Evolutionary conservation across 345 rosid genomes (phyloP).

Genomic region (Linum tenue): DNA sequence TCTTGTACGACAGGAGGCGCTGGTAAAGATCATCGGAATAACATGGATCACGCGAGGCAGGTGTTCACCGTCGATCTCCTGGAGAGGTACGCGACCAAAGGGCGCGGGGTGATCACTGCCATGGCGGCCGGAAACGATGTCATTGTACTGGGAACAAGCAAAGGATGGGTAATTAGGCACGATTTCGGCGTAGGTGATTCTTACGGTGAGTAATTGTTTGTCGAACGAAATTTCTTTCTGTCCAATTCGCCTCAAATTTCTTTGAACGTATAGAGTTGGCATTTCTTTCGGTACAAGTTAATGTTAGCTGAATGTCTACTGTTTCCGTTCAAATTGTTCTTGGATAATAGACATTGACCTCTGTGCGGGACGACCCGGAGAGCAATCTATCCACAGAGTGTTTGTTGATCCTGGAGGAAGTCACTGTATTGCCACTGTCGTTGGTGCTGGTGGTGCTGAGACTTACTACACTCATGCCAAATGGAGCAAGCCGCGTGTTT

Average conservation of each 20-base stretch:
- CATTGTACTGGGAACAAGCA: constrained; percentile 81
- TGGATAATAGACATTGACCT: constrained; percentile 67
- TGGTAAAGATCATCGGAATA: neutral
- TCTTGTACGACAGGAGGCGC: neutral
- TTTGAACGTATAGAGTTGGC: neutral
- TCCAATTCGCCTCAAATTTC: neutral
- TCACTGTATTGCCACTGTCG: constrained; percentile 78
- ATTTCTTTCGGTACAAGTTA: constrained; percentile 4
- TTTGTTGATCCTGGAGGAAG: constrained; percentile 98
- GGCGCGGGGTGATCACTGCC: constrained; percentile 76
- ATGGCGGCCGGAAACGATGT: constrained; percentile 99
- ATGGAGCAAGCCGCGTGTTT: constrained; percentile 85
- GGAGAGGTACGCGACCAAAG: constrained; percentile 82
- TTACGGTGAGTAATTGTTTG: constrained; percentile 31
- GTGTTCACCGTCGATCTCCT: constrained; percentile 85
- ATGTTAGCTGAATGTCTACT: constrained; percentile 1
- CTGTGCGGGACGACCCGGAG: constrained; percentile 75
- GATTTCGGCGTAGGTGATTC: constrained; percentile 84
- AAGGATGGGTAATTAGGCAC: constrained; percentile 87
- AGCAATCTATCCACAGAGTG: constrained; percentile 80
- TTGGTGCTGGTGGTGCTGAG: constrained; percentile 79
- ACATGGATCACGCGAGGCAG: constrained; percentile 70
- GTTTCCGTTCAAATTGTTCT: constrained; percentile 1
- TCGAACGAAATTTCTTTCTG: neutral
- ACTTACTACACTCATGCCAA: constrained; percentile 85